Conservation (phyloP, 129 eudicot genomes). For the Dittrichia graveolens region DNA sequence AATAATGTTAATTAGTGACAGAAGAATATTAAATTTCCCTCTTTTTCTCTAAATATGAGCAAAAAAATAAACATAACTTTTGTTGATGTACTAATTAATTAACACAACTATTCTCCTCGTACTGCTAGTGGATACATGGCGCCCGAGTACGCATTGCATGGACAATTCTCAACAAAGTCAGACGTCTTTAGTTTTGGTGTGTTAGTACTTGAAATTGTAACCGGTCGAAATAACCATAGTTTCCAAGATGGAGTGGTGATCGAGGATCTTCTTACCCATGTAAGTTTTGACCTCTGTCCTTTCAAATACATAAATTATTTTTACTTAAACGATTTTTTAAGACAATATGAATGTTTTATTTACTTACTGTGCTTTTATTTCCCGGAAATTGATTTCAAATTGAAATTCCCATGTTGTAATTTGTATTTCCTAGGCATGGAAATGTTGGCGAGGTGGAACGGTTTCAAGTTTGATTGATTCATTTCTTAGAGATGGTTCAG, state of each 20-base stretch:
- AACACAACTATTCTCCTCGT: not conserved
- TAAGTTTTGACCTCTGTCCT: slow-evolving; percentile 21
- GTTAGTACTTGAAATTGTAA: slow-evolving; percentile 45
- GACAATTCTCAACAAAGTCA: slow-evolving; percentile 47
- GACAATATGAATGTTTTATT: not conserved
- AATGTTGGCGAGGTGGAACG: slow-evolving; percentile 43
- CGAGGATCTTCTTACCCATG: slow-evolving; percentile 45
- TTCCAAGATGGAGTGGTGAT: slow-evolving; percentile 31
- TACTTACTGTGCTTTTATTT: no score
- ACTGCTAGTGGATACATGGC: slow-evolving; percentile 56
- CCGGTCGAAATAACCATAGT: slow-evolving; percentile 38
- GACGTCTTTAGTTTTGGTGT: slow-evolving; percentile 62
- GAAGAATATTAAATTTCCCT: no score
- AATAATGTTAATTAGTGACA: no score
- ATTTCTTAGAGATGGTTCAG: slow-evolving; percentile 10
- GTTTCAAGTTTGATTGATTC: slow-evolving; percentile 43
- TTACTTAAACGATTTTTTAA: not conserved
- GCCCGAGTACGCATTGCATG: slow-evolving; percentile 50
- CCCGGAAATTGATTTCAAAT: not conserved
- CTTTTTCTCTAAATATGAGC: no score
- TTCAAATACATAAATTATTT: no score
- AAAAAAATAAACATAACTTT: not conserved
- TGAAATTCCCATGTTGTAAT: not conserved
- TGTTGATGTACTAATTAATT: not conserved
- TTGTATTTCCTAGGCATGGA: slow-evolving; percentile 46